Conservation (phyloP, 192 early-diverging fungal species). For the Coemansia sp. region DNA sequence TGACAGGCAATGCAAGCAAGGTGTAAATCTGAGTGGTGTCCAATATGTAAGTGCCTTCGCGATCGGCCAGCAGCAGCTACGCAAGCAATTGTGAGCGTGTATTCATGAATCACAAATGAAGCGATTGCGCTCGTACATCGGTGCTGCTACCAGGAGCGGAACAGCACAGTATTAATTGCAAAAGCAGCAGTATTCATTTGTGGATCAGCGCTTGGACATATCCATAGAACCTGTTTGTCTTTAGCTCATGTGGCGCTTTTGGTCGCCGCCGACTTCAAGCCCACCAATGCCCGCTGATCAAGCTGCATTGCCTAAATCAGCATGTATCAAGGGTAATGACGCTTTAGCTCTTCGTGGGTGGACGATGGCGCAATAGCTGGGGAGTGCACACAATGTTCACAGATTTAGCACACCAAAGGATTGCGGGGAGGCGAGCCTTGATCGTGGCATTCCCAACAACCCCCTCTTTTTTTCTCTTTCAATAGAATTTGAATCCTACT, state of each 20-base stretch:
- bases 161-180: background rate
- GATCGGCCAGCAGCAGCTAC: background rate
- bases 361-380: background rate
- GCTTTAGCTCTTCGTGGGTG: too few relatives aligned
- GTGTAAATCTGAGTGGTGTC: conserved; percentile 6
- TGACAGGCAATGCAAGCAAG: background rate
- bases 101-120: background rate
- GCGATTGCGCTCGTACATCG: background rate
- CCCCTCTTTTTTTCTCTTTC: background rate
- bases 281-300: background rate
- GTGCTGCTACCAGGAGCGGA: background rate
- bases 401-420: background rate
- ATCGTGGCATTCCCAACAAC: background rate
- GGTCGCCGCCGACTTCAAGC: background rate
- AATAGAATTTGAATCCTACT: background rate
- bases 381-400: background rate
- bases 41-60: background rate
- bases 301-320: background rate
- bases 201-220: background rate
- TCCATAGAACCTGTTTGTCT: background rate
- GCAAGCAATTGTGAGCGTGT: background rate
- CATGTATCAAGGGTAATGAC: too few relatives aligned
- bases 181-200: background rate
- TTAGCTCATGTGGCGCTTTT: background rate
- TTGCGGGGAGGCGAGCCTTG: background rate